Percentiles rank a stretch among this genome's conserved stretches.
Evolutionary conservation across 2,329 filamentous ascomycete genomes (phyloP).

Genomic region (Cladophialophora yegresii): DNA sequence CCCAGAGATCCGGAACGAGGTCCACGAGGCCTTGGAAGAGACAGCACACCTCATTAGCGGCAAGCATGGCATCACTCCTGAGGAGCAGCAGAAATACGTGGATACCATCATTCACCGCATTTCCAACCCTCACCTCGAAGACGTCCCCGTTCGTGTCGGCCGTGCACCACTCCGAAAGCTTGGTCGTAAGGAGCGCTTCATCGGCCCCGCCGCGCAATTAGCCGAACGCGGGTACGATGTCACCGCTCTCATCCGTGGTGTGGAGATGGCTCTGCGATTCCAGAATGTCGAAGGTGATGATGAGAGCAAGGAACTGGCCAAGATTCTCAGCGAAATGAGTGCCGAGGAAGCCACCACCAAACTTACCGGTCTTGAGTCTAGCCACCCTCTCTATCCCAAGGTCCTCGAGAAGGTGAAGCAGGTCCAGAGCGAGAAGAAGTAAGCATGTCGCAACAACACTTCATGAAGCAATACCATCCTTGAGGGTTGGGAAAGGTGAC

Average conservation of each 20-base stretch:
- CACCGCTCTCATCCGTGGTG: slow-evolving; percentile 72
- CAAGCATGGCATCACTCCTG: slow-evolving; percentile 76
- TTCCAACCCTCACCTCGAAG: slow-evolving; percentile 76
- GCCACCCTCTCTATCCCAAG: slow-evolving; percentile 74
- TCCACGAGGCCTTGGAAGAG: slow-evolving; percentile 78
- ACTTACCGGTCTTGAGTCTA: slow-evolving; percentile 76
- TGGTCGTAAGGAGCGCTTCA: slow-evolving; percentile 90
- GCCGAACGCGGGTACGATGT: slow-evolving; percentile 76
- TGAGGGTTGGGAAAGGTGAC: neutral
- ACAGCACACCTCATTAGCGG: slow-evolving; percentile 81
- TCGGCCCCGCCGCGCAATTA: slow-evolving; percentile 85
- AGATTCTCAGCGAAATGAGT: slow-evolving; percentile 74
- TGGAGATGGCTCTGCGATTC: slow-evolving; percentile 93
- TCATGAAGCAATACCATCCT: neutral
- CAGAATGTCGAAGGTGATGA: slow-evolving; percentile 91
- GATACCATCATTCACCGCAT: slow-evolving; percentile 90
- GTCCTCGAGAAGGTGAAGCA: slow-evolving; percentile 78
- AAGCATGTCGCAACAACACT: neutral
- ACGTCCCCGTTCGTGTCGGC: slow-evolving; percentile 91
- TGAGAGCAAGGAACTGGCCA: slow-evolving; percentile 80
- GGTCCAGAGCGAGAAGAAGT: slow-evolving; percentile 64
- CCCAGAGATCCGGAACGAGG: slow-evolving; percentile 73
- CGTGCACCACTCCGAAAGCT: slow-evolving; percentile 94
- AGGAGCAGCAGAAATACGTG: slow-evolving; percentile 83
- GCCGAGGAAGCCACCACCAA: slow-evolving; percentile 75